Conservation (phyloP, 2,329 filamentous ascomycete species). For the Aquanectria penicillioides region DNA sequence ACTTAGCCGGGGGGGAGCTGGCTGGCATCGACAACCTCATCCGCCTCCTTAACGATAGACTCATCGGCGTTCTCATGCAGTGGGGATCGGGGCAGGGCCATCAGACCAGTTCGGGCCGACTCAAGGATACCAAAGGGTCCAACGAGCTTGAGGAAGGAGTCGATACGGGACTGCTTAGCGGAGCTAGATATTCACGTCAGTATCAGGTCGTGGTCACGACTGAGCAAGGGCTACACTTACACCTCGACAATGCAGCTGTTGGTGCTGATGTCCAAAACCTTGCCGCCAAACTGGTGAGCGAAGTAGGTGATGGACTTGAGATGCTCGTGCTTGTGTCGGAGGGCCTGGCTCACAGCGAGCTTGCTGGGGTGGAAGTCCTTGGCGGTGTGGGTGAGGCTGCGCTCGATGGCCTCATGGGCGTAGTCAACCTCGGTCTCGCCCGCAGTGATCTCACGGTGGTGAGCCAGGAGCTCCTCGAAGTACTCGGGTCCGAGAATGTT, state of each 20-base stretch:
- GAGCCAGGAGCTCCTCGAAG: conserved; percentile 94
- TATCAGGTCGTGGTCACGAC: background rate
- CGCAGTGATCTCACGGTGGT: conserved; percentile 87
- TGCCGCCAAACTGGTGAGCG: conserved; percentile 96
- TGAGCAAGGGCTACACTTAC: conserved; percentile 62
- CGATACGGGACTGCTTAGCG: conserved; percentile 91
- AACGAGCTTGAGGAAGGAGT: conserved; percentile 97
- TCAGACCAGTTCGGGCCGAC: conserved; percentile 93
- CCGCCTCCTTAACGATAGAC: conserved; percentile 80
- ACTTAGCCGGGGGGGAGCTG: conserved; percentile 87
- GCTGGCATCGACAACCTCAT: conserved; percentile 94
- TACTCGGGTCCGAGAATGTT: conserved; percentile 97
- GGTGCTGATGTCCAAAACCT: conserved; percentile 96
- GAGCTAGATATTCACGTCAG: conserved; percentile 64
- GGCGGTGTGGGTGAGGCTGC: conserved; percentile 57
- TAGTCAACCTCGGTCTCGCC: conserved; percentile 58
- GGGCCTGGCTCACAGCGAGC: conserved; percentile 84
- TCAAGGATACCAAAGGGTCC: conserved; percentile 95
- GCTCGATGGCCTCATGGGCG: conserved; percentile 47
- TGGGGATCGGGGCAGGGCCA: conserved; percentile 94
- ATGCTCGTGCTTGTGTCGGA: conserved; percentile 98
- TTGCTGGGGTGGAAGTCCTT: conserved; percentile 91
- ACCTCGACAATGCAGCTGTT: conserved; percentile 99
- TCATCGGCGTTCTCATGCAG: conserved; percentile 80
- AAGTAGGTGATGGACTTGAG: conserved; percentile 95